Evolutionary conservation across 2,329 filamentous ascomycete genomes (phyloP).

Genomic region (Dothiorella sarmentorum): DNA sequence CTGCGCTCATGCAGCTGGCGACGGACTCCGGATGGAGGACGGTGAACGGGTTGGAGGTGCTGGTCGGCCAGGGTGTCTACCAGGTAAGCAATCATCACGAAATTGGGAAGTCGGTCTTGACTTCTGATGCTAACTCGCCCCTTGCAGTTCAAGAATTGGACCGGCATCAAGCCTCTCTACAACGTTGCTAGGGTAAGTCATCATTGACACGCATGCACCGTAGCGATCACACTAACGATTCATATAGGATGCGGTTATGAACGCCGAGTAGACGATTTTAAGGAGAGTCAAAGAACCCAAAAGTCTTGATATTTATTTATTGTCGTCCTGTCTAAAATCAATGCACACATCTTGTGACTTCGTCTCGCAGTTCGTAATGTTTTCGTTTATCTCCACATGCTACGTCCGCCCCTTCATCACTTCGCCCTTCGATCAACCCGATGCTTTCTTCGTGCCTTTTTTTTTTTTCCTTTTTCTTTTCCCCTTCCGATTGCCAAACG

Average conservation of each 20-base stretch:
- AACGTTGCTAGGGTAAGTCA: constrained; percentile 59
- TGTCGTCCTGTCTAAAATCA: too few relatives aligned
- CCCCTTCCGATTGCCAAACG: too few relatives aligned
- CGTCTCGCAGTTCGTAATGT: too few relatives aligned
- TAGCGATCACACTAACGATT: not conserved
- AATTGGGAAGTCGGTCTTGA: constrained; percentile 38
- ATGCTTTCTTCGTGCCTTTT: too few relatives aligned
- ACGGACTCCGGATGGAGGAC: constrained; percentile 74
- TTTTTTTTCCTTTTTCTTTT: too few relatives aligned
- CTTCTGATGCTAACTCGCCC: constrained; percentile 16
- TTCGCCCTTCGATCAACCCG: too few relatives aligned
- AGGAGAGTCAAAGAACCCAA: too few relatives aligned
- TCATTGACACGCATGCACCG: not conserved
- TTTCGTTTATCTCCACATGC: too few relatives aligned
- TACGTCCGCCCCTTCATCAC: too few relatives aligned
- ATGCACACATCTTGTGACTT: too few relatives aligned
- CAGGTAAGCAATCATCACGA: constrained; percentile 34
- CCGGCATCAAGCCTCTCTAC: constrained; percentile 72
- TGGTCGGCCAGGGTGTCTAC: constrained; percentile 80
- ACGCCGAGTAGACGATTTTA: not conserved
- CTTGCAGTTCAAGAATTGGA: constrained; percentile 74
- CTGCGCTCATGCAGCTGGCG: constrained; percentile 80
- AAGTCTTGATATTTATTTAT: too few relatives aligned
- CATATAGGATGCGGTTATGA: constrained; percentile 13
- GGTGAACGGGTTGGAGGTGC: constrained; percentile 81